These are phyloP conservation scores for Trametes gibbosa DNA, from an alignment of 768 basidiomycete species.

Conservation along the genomic window DNA sequence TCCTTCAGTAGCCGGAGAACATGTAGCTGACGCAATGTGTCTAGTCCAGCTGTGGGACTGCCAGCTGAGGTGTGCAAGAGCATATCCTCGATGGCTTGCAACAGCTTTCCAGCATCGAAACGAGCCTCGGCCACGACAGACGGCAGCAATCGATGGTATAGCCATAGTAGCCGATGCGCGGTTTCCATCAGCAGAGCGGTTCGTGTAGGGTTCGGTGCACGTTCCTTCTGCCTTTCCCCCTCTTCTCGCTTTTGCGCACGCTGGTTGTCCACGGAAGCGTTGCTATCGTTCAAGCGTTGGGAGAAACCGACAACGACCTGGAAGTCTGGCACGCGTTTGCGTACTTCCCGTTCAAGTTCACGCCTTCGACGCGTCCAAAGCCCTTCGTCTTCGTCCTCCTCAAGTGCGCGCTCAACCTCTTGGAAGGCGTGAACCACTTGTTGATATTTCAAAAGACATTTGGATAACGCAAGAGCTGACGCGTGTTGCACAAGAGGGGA, in stretches of 20 bases:
- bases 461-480: constrained; percentile 72
- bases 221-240: constrained; percentile 1
- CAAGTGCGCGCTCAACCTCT: constrained; percentile 47
- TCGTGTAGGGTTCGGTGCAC: constrained; percentile 36
- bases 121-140: constrained; percentile 70
- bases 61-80: background rate
- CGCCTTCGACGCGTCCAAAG: constrained; percentile 65
- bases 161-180: constrained; percentile 76
- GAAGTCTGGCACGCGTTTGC: constrained; percentile 80
- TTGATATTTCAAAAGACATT: constrained; percentile 71
- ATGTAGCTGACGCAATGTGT: constrained; percentile 72
- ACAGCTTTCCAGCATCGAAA: constrained; percentile 84
- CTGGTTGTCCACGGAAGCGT: background rate
- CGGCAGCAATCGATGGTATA: constrained; percentile 81
- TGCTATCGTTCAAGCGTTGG: constrained; percentile 30
- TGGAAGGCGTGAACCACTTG: constrained; percentile 55
- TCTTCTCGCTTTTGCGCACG: background rate
- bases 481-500: constrained; percentile 83
- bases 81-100: constrained; percentile 31
- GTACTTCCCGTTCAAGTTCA: constrained; percentile 75
- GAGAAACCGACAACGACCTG: constrained; percentile 83
- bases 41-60: constrained; percentile 38
- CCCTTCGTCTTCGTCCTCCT: constrained; percentile 41
- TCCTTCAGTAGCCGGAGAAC: constrained; percentile 70
- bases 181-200: constrained; percentile 71